phyloP scores from a whole-genome alignment of 495 filamentous ascomycete genomes.

The Neurospora sp. region DNA sequence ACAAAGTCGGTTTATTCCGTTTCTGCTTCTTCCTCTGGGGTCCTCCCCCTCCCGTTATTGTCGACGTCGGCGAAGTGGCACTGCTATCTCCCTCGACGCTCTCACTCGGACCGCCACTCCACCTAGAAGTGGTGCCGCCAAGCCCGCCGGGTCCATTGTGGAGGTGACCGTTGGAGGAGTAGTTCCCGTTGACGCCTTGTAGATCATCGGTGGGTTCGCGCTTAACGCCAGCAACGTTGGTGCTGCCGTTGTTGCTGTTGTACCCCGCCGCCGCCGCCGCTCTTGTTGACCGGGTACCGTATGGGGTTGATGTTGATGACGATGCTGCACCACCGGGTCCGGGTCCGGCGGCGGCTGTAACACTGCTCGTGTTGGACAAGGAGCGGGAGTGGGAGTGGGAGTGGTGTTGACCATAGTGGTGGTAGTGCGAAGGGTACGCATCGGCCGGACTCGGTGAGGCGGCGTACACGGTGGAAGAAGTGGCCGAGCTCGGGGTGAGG shows the following conservation, averaged over 20 bases:
- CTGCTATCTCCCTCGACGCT: constrained; percentile 14
- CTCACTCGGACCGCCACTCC: not conserved
- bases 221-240: constrained; percentile 4
- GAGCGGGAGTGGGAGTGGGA: constrained; percentile 9
- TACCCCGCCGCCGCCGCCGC: not conserved
- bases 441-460: not conserved
- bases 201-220: not conserved
- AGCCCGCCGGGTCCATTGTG: constrained; percentile 1
- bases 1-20: constrained; percentile 65
- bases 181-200: not conserved
- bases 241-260: not conserved
- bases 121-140: constrained; percentile 4
- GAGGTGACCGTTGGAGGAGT: not conserved
- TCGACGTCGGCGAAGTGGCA: constrained; percentile 22
- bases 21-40: constrained; percentile 54
- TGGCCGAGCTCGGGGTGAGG: constrained; percentile 24
- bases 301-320: not conserved
- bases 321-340: not conserved
- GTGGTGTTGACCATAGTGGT: constrained; percentile 3
- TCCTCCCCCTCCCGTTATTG: constrained; percentile 12
- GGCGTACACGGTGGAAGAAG: constrained; percentile 27
- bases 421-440: not conserved
- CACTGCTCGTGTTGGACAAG: not conserved
- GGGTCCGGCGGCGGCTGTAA: not conserved
- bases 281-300: not conserved